These are phyloP conservation scores for Aspergillus cavernicola DNA, from an alignment of 495 filamentous ascomycete genomes.

Conservation along the genomic window DNA sequence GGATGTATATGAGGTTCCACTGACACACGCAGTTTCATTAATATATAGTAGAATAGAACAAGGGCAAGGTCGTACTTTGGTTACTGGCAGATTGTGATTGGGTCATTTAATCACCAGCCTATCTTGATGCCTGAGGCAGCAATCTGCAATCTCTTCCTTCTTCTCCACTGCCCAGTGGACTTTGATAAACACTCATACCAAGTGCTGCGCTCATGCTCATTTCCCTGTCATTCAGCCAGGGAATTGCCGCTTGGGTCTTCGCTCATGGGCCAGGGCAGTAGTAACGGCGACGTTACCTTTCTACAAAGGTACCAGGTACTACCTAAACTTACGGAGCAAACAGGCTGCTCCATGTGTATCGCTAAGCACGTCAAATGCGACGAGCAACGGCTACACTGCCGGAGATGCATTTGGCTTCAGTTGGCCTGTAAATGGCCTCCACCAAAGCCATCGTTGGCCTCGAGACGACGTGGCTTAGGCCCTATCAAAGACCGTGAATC, in stretches of 20 bases:
- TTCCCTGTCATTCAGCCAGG: neutral
- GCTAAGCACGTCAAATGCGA: slow-evolving; percentile 16
- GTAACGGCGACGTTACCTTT: neutral
- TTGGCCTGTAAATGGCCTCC: slow-evolving; percentile 11
- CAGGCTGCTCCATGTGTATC: slow-evolving; percentile 14
- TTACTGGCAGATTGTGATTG: slow-evolving; percentile 5
- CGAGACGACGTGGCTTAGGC: slow-evolving; percentile 13
- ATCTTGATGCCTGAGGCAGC: neutral
- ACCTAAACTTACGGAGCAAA: neutral
- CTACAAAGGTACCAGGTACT: neutral
- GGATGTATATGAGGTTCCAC: too few relatives aligned
- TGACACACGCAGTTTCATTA: too few relatives aligned
- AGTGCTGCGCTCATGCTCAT: neutral
- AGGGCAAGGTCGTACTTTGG: neutral
- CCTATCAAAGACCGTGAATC: slow-evolving; percentile 13
- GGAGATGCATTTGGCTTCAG: slow-evolving; percentile 7
- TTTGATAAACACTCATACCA: neutral
- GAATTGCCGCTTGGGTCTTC: neutral
- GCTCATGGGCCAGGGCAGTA: neutral
- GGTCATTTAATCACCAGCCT: slow-evolving; percentile 11
- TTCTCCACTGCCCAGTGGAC: neutral
- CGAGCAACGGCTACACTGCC: slow-evolving; percentile 13
- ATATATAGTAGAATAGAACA: too few relatives aligned
- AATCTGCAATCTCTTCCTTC: neutral
- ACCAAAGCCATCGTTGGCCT: slow-evolving; percentile 6